Conservation (phyloP, 345 rosid species). For the Eucalyptus polyanthemos region DNA sequence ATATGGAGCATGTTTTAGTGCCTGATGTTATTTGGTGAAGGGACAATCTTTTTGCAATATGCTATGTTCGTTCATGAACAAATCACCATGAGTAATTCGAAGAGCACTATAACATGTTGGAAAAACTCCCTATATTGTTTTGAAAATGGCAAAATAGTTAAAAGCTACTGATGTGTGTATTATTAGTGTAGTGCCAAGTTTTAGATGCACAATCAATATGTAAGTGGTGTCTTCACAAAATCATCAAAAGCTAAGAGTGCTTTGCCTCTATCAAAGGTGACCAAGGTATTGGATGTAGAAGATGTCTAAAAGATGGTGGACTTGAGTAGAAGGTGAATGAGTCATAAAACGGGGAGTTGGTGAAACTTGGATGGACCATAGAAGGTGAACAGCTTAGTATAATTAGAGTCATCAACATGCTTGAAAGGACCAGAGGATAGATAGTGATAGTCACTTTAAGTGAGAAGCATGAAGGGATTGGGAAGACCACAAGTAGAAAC, state of each 20-base stretch:
- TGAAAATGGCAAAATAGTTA: background rate
- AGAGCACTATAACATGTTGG: background rate
- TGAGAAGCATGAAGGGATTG: background rate
- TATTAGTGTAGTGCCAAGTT: background rate
- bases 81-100: background rate
- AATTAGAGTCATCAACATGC: background rate
- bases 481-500: background rate
- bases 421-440: background rate
- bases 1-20: background rate
- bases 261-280: background rate
- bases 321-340: background rate
- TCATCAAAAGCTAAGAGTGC: background rate
- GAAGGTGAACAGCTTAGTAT: background rate
- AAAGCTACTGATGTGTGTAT: background rate
- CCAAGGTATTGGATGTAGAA: background rate
- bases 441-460: background rate
- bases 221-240: background rate
- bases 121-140: background rate
- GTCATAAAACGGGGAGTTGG: background rate
- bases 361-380: background rate
- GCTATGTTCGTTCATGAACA: background rate
- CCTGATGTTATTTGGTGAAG: background rate
- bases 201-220: background rate
- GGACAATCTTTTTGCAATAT: background rate
- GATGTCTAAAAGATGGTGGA: background rate